These are phyloP conservation scores for Piedraia hortae DNA, from an alignment of 2,329 filamentous ascomycete species.

Conservation along the genomic window DNA sequence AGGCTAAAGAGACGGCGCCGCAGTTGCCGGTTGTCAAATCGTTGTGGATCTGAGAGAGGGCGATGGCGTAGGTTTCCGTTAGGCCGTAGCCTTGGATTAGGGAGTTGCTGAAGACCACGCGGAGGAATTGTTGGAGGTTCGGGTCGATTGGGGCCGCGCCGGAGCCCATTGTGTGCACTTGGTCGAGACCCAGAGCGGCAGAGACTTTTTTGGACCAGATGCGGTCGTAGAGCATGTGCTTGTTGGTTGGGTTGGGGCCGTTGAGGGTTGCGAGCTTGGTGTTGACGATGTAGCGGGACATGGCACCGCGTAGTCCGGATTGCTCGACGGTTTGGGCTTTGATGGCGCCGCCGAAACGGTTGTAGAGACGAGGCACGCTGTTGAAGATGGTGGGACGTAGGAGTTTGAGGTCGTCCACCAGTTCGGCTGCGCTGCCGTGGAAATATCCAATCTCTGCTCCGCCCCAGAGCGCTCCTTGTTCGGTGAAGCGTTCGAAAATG, in stretches of 20 bases:
- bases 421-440: conserved; percentile 61
- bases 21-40: conserved; percentile 63
- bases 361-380: conserved; percentile 77
- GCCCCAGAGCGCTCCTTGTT: conserved; percentile 44
- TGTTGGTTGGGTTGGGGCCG: conserved; percentile 34
- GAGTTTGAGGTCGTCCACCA: conserved; percentile 77
- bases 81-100: conserved; percentile 78
- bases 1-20: conserved; percentile 37
- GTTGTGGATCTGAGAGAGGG: conserved; percentile 36
- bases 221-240: conserved; percentile 51
- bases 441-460: conserved; percentile 71
- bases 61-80: conserved; percentile 72
- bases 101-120: conserved; percentile 50
- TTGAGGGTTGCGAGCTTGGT: conserved; percentile 59
- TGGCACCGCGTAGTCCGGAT: conserved; percentile 48
- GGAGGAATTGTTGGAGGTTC: conserved; percentile 64
- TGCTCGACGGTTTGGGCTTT: conserved; percentile 53
- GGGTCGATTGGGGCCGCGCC: conserved; percentile 82
- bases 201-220: conserved; percentile 79
- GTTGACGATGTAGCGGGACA: conserved; percentile 54
- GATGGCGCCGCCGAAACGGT: conserved; percentile 65
- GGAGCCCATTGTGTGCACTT: conserved; percentile 45
- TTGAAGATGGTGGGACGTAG: conserved; percentile 59
- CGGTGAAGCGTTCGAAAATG: conserved; percentile 67
- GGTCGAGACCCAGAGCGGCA: conserved; percentile 56